A percentile compares a stretch with the other conserved stretches of the same genome.
Conservation (phyloP, 2,329 filamentous ascomycete genomes). For the Fusarium foetens region DNA sequence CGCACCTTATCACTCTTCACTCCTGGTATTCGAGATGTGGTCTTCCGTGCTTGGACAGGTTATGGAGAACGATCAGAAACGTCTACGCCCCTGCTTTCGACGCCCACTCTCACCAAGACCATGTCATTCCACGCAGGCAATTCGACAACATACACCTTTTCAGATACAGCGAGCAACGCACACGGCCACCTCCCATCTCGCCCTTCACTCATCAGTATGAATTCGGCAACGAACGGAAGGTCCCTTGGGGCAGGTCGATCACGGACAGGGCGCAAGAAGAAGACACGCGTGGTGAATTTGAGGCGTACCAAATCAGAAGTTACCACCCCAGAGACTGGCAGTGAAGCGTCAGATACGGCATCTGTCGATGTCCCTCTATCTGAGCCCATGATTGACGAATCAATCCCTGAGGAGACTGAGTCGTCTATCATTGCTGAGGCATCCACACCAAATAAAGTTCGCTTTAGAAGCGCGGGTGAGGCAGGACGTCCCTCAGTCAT, state of each 20-base stretch:
- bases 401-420: constrained; percentile 69
- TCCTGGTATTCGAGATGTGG: constrained; percentile 86
- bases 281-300: constrained; percentile 84
- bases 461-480: constrained; percentile 50
- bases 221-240: constrained; percentile 70
- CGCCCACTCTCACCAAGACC: constrained; percentile 68
- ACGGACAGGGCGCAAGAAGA: constrained; percentile 77
- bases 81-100: constrained; percentile 58
- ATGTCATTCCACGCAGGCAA: constrained; percentile 69
- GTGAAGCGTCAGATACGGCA: constrained; percentile 61
- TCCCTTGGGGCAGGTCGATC: constrained; percentile 71
- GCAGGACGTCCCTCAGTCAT: constrained; percentile 39
- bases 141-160: constrained; percentile 77
- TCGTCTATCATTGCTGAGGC: constrained; percentile 50
- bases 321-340: constrained; percentile 62
- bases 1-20: constrained; percentile 92
- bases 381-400: constrained; percentile 66
- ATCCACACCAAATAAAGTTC: constrained; percentile 52
- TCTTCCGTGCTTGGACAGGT: constrained; percentile 92
- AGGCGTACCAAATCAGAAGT: constrained; percentile 69
- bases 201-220: constrained; percentile 71
- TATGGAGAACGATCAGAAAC: constrained; percentile 75
- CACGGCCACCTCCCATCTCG: constrained; percentile 74
- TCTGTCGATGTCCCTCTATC: constrained; percentile 70
- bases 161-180: constrained; percentile 72